Base-by-base conservation (phyloP, 495 filamentous ascomycete genomes). In the Penicillium daleae region DNA sequence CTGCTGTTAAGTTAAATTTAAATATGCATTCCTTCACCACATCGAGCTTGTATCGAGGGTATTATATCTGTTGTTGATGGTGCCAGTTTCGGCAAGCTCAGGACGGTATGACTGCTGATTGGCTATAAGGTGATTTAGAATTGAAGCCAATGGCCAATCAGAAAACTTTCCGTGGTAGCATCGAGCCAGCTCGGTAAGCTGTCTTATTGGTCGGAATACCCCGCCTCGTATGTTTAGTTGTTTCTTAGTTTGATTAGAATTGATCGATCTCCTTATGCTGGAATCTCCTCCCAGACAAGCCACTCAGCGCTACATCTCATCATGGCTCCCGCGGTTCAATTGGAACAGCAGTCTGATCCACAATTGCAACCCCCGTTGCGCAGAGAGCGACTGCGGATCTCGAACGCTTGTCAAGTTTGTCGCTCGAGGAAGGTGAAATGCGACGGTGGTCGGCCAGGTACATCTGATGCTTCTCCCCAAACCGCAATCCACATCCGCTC, bases 351-450 rank as follows among this genome's bases (percentile, higher is more conserved):
- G 12, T 29, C 46, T 5, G 1, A 26, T 29, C 46, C 3, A 6
- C 46, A 29, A n/a, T 29, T 12, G 15, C 27, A 17, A 2, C 12
- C 6, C 27, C 24, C 7, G 46, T 27, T 50, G 24, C 46, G 46
- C 46, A 50, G 24, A n/a, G 46, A 50, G 46, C 46, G 46, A 27
- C 46, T 50, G 12, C 22, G 46, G 15, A 50, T 26, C 24, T 27
- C 46, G 12, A 50, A 50, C 24, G 46, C 46, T 2, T 50, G 46
- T 50, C 46, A 50, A 50, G 24, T 29, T 50, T 50, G 46, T n/a
- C 46, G 46, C 8, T 50, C 24, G 4, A 50, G 24, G 3, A 50
- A 50, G 46, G 46, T 50, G 46, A 50, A 50, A 50, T 50, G 46
- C 24, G 46, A 50, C 24, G 46, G 46, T 29, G 22, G 46, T 50